These are phyloP conservation scores for Caryopteris hybrid DNA, from an alignment of 305 asterid species.

Conservation along the genomic window DNA sequence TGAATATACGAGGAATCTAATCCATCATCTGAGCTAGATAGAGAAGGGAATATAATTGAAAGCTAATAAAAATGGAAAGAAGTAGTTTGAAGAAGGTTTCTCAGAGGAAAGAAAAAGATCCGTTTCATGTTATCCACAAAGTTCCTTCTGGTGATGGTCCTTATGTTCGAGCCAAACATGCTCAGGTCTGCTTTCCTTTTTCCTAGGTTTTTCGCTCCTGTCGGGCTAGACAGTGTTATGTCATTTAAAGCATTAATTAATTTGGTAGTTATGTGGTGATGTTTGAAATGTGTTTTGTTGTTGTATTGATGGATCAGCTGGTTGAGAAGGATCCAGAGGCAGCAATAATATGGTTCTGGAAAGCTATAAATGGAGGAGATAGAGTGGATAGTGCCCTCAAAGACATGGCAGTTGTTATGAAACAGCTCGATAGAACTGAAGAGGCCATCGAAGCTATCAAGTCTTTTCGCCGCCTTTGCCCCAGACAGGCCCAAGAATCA, in stretches of 20 bases:
- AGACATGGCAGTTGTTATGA: conserved; percentile 76
- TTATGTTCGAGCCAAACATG: conserved; percentile 77
- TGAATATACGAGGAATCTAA: neutral
- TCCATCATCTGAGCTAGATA: too few relatives aligned
- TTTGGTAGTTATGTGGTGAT: too few relatives aligned
- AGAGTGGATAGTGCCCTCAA: conserved; percentile 70
- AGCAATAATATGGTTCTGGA: conserved; percentile 76
- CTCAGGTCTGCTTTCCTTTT: too few relatives aligned
- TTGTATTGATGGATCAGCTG: conserved; percentile 19
- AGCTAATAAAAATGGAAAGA: conserved; percentile 13
- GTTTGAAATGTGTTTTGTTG: too few relatives aligned
- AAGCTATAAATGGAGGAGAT: conserved; percentile 71
- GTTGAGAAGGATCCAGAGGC: conserved; percentile 61
- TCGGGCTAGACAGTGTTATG: too few relatives aligned
- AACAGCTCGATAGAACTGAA: conserved; percentile 56
- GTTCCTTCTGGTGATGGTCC: conserved; percentile 91
- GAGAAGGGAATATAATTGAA: neutral
- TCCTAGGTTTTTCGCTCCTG: too few relatives aligned
- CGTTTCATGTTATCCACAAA: conserved; percentile 53
- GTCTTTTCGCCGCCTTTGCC: conserved; percentile 56
- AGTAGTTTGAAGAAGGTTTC: conserved; percentile 12
- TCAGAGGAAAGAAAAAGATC: conserved; percentile 27
- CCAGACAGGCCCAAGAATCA: conserved; percentile 59
- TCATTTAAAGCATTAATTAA: too few relatives aligned
- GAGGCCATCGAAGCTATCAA: conserved; percentile 75